Base-by-base conservation (phyloP, 179 eudicot genomes). In the Beta macrorhiza region DNA sequence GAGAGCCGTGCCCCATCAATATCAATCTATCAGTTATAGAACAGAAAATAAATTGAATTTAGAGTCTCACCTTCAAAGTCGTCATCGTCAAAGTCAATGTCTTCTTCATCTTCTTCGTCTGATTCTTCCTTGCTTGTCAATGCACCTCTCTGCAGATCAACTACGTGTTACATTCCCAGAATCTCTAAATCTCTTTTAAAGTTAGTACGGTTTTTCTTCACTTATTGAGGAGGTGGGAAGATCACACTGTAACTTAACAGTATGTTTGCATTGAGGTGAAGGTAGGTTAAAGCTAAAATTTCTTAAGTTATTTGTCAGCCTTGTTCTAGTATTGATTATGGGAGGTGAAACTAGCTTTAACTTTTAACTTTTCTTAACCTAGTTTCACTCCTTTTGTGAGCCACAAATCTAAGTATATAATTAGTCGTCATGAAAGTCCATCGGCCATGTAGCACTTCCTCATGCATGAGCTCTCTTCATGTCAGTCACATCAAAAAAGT, bases 51-150 rank as follows among this genome's bases (percentile, higher is more conserved):
- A 2, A 19, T 25, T 10, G 22, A 42, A 78, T 0, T 11, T 25
- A 32, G 71, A 67, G 37, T 22, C 37, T 29, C 37, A 95, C 95
- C 97, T 91, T 91, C 95, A 64, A 90, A 90, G 82, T 91, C 98
- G 67, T 92, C 93, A 29, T 91, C 95, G 14, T 93, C 92, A 51
- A 94, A 91, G 79, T 94, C 95, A 7, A 92, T 91, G 71, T 93
- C 95, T 37, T 91, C 99, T 32, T 91, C 98, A 25, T 90, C 91
- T 17, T 93, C 98, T 75, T 82, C 97, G 13, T 93, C 95, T 56
- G 90, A 89, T 68, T 81, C 98, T 51, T 91, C 94, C 78, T 85
- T 84, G 80, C 52, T 77, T 51, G 92, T 79, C 78, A 88, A 84
- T 76, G 94, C 75, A 75, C 94, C 93, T 91, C 91, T 92, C 99